Evolutionary conservation across 371 early-diverging fungal species (phyloP).

Genomic region (Mitosporidium daphniae): DNA sequence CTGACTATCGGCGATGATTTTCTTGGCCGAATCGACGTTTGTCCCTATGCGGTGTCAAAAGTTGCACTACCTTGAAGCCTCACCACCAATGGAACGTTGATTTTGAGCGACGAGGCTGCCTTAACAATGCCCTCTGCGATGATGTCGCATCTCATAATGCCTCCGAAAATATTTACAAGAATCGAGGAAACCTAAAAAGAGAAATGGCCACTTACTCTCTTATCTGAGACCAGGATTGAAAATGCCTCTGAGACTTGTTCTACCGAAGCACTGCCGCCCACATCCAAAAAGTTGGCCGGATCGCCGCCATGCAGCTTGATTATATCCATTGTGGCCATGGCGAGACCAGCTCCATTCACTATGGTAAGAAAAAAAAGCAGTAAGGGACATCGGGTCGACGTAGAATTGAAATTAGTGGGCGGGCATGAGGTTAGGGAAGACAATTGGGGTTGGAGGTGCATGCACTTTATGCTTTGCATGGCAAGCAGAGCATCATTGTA

Average conservation of each 20-base stretch:
- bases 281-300: constrained; percentile 95
- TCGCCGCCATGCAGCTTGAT: constrained; percentile 87
- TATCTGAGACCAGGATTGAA: constrained; percentile 79
- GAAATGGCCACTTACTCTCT: constrained; percentile 12
- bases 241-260: constrained; percentile 85
- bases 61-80: constrained; percentile 35
- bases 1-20: constrained; percentile 46
- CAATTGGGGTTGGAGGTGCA: no score
- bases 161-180: constrained; percentile 93
- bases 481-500: no score
- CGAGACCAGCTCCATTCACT: constrained; percentile 91
- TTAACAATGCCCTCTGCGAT: constrained; percentile 87
- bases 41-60: constrained; percentile 7
- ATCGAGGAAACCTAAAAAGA: constrained; percentile 29
- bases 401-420: no score
- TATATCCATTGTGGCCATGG: constrained; percentile 96
- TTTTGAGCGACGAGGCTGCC: constrained; percentile 47
- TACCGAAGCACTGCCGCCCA: constrained; percentile 76
- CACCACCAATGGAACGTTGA: constrained; percentile 56
- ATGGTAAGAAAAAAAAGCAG: constrained; percentile 2
- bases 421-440: no score
- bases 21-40: constrained; percentile 39
- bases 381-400: background rate
- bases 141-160: constrained; percentile 90
- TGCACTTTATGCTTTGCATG: no score